Percentiles rank a stretch among this genome's conserved stretches.
Conservation (phyloP, 2,329 filamentous ascomycete species). For the Fusarium domesticum region DNA sequence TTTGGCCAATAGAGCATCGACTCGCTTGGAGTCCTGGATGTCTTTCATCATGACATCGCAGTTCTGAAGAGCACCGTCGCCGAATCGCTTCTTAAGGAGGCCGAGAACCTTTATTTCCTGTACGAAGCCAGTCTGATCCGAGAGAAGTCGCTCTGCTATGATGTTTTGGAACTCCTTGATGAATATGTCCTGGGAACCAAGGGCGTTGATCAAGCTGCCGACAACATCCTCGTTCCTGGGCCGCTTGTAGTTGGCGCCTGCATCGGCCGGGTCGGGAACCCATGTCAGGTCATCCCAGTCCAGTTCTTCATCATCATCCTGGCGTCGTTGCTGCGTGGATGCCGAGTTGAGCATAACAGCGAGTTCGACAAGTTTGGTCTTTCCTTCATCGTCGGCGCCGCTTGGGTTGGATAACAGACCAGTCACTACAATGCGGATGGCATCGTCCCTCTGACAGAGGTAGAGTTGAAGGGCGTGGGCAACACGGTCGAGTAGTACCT, state of each 20-base stretch:
- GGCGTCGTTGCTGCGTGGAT: conserved; percentile 50
- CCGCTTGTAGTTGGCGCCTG: conserved; percentile 85
- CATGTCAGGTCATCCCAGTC: conserved; percentile 93
- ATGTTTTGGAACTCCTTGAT: conserved; percentile 91
- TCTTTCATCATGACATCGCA: conserved; percentile 98
- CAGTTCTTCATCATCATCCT: conserved; percentile 64
- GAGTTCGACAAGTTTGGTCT: conserved; percentile 61
- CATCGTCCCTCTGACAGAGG: conserved; percentile 72
- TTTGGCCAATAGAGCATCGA: conserved; percentile 66
- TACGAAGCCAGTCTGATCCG: conserved; percentile 65
- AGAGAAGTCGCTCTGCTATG: conserved; percentile 76
- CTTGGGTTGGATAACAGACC: conserved; percentile 64
- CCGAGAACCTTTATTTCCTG: conserved; percentile 81
- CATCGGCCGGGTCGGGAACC: conserved; percentile 90
- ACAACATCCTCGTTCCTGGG: conserved; percentile 89
- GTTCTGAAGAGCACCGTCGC: conserved; percentile 79
- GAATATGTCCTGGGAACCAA: conserved; percentile 86
- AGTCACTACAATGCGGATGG: conserved; percentile 72
- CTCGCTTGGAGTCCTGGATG: conserved; percentile 74
- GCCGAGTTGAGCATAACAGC: conserved; percentile 63
- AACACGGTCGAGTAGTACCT: conserved; percentile 72
- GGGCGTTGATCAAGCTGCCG: conserved; percentile 80
- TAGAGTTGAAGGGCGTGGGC: conserved; percentile 72
- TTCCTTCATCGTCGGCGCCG: conserved; percentile 47
- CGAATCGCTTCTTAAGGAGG: conserved; percentile 83